Evolutionary conservation across 345 rosid species (phyloP).

Genomic region (Salix dunnii): DNA sequence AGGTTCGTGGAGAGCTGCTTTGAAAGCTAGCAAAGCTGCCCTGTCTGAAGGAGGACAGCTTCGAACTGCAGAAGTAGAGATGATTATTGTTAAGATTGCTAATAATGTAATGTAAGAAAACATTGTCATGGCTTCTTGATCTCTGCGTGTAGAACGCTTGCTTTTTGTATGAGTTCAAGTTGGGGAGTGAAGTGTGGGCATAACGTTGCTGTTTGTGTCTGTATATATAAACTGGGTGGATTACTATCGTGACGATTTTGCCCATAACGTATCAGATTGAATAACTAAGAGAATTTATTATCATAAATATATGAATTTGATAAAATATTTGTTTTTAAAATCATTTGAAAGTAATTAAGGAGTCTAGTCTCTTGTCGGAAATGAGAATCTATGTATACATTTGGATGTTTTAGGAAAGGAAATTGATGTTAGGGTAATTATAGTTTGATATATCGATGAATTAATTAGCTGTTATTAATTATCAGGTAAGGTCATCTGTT

Average conservation of each 20-base stretch:
- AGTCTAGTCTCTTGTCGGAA: too few species aligned
- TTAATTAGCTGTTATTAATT: too few species aligned
- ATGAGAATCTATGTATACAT: too few species aligned
- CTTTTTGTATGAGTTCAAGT: not conserved
- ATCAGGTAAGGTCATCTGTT: too few species aligned
- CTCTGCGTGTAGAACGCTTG: not conserved
- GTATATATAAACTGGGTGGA: slow-evolving; percentile 19
- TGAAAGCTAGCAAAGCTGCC: slow-evolving; percentile 63
- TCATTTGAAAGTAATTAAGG: too few species aligned
- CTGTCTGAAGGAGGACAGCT: slow-evolving; percentile 73
- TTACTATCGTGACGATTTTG: slow-evolving; percentile 26
- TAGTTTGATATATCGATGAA: too few species aligned
- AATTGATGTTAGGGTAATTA: too few species aligned
- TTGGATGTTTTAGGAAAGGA: too few species aligned
- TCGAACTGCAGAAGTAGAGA: slow-evolving; percentile 35
- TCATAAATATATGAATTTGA: too few species aligned
- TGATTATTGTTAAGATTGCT: slow-evolving; percentile 4
- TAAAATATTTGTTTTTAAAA: too few species aligned
- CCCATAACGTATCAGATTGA: slow-evolving; percentile 19
- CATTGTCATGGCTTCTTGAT: not conserved
- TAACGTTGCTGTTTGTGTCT: not conserved
- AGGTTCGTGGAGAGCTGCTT: slow-evolving; percentile 63
- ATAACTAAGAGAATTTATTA: too few species aligned
- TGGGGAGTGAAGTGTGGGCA: not conserved
- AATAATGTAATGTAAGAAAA: not conserved